phyloP scores from a whole-genome alignment of 1,139 yeast species.

The Nadsonia commutata region DNA sequence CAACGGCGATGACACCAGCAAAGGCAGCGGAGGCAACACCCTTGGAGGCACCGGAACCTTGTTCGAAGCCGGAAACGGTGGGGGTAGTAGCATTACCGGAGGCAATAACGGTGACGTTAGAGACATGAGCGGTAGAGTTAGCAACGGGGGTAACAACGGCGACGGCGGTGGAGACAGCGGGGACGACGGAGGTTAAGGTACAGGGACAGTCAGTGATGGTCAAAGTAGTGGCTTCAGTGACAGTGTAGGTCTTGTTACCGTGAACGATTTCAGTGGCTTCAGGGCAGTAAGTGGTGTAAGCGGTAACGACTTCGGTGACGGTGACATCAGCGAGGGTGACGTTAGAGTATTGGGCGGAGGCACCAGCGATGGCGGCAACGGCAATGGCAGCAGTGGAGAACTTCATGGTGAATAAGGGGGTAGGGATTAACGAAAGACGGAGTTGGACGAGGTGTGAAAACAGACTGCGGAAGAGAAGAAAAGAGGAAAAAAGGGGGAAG shows the following conservation, averaged over 20 bases:
- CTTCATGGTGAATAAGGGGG: conserved; percentile 4
- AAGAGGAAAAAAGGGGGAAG: no score
- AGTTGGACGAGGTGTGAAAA: no score
- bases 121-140: conserved; percentile 2
- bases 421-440: conserved; percentile 6
- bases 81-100: conserved; percentile 2
- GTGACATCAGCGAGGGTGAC: neutral
- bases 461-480: no score
- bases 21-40: conserved; percentile 6
- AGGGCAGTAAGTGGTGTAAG: conserved; percentile 31
- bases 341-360: conserved; percentile 8
- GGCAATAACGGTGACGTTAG: conserved; percentile 5
- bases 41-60: conserved; percentile 5
- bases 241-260: conserved; percentile 26
- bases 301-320: conserved; percentile 18
- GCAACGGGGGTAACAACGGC: conserved; percentile 2
- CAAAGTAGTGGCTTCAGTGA: conserved; percentile 28
- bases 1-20: conserved; percentile 5
- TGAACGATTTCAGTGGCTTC: conserved; percentile 26
- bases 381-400: conserved; percentile 5
- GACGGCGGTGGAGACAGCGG: neutral
- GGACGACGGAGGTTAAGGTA: conserved; percentile 35
- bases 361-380: conserved; percentile 17
- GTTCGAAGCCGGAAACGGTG: conserved; percentile 4
- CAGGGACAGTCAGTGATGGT: conserved; percentile 37